phyloP scores from a whole-genome alignment of 352 stramenopile genomes.

The Blastocystis sp. region DNA sequence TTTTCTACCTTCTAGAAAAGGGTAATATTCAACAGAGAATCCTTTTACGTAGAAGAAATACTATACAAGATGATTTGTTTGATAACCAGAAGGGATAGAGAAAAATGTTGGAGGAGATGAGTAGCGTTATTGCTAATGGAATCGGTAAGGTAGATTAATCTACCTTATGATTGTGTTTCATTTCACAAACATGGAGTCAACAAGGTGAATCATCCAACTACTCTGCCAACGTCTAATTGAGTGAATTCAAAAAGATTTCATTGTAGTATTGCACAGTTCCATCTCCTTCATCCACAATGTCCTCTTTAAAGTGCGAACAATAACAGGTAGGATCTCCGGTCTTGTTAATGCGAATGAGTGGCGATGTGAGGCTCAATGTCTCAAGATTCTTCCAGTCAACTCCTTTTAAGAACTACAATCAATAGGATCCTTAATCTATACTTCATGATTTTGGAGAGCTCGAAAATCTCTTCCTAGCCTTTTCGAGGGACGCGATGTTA shows the following conservation, averaged over 20 bases:
- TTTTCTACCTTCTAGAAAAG: neutral
- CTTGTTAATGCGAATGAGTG: constrained; percentile 6
- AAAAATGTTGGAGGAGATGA: too few relatives aligned
- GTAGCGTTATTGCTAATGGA: too few relatives aligned
- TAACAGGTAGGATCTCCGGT: constrained; percentile 15
- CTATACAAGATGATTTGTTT: too few relatives aligned
- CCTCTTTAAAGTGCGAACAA: constrained; percentile 28
- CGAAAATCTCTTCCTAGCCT: neutral
- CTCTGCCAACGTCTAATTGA: neutral
- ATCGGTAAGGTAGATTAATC: neutral
- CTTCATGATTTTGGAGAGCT: neutral
- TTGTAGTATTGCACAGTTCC: neutral
- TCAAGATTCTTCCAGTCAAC: neutral
- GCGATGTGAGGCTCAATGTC: neutral
- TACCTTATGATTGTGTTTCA: neutral
- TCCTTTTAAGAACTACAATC: constrained; percentile 11
- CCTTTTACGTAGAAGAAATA: too few relatives aligned
- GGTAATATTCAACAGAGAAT: too few relatives aligned
- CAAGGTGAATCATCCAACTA: too few relatives aligned
- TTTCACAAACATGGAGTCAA: neutral
- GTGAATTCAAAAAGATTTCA: neutral
- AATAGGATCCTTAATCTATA: neutral
- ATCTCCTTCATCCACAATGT: constrained; percentile 34
- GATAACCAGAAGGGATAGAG: too few relatives aligned
- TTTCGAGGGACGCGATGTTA: neutral